Percentiles rank a stretch among this genome's conserved stretches.
These are phyloP conservation scores for Quercus dentata DNA, from an alignment of 306 rosid genomes.

Conservation along the genomic window DNA sequence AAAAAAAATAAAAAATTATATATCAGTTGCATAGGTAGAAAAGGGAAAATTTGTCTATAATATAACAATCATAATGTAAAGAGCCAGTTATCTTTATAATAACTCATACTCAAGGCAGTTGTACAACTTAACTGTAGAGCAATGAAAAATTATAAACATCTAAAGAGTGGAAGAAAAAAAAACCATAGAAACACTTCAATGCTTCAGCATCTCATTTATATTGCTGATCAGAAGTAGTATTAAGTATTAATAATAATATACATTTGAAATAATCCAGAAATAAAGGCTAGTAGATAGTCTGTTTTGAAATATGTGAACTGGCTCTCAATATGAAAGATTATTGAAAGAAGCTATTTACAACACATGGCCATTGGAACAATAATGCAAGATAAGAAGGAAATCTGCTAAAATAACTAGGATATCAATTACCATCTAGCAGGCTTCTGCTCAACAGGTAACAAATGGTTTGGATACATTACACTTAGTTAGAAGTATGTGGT, in stretches of 20 bases:
- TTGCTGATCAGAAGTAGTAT: too few relatives aligned
- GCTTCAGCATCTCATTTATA: too few relatives aligned
- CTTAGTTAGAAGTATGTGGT: not conserved
- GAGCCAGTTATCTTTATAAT: not conserved
- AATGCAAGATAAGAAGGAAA: not conserved
- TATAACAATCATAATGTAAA: not conserved
- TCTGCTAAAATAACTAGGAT: not conserved
- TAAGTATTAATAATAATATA: too few relatives aligned
- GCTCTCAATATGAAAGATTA: not conserved
- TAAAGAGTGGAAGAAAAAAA: too few relatives aligned
- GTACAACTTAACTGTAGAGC: too few relatives aligned
- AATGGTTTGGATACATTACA: not conserved
- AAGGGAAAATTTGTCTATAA: not conserved
- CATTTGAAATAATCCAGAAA: not conserved
- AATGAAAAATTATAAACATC: too few relatives aligned
- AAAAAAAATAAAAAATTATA: not conserved
- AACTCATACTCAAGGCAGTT: not conserved
- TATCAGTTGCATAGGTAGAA: not conserved
- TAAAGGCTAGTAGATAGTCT: not conserved
- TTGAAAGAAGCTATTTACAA: not conserved
- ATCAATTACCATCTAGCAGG: not conserved
- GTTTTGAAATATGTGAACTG: not conserved
- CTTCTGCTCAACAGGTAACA: not conserved
- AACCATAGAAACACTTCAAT: too few relatives aligned
- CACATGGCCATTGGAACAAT: not conserved